Evolutionary conservation across 495 filamentous ascomycete species (phyloP).

Genomic region (Daldinia bambusicola): DNA sequence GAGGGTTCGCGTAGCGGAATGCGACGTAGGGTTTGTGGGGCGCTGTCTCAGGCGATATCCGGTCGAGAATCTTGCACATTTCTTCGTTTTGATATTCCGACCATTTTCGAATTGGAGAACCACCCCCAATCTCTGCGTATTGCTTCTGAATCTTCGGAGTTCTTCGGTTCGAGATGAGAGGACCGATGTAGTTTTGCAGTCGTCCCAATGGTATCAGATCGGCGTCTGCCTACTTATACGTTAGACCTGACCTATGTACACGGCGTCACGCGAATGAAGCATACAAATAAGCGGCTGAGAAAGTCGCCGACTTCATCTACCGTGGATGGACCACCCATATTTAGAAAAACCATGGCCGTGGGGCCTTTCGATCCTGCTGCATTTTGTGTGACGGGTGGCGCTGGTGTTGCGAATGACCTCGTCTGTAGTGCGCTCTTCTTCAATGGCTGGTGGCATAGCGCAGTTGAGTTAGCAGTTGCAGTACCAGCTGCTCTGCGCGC

Average conservation of each 20-base stretch:
- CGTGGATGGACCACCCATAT: slow-evolving; percentile 97
- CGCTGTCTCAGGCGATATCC: slow-evolving; percentile 88
- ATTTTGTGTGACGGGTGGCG: slow-evolving; percentile 80
- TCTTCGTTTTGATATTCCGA: slow-evolving; percentile 90
- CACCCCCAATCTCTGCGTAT: slow-evolving; percentile 94
- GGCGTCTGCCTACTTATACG: slow-evolving; percentile 74
- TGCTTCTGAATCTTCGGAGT: slow-evolving; percentile 97
- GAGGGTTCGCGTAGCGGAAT: slow-evolving; percentile 94
- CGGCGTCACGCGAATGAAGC: slow-evolving; percentile 36
- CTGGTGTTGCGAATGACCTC: slow-evolving; percentile 71
- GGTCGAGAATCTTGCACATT: slow-evolving; percentile 96
- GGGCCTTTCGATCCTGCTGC: slow-evolving; percentile 58
- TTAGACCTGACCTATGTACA: slow-evolving; percentile 14
- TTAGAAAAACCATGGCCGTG: slow-evolving; percentile 99
- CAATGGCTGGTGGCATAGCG: slow-evolving; percentile 37
- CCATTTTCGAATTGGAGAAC: slow-evolving; percentile 97
- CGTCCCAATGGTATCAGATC: slow-evolving; percentile 97
- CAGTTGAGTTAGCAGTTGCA: slow-evolving; percentile 42
- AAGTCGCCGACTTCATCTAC: slow-evolving; percentile 89
- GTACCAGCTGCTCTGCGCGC: slow-evolving; percentile 53
- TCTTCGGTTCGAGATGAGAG: slow-evolving; percentile 82
- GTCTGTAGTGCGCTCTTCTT: slow-evolving; percentile 49
- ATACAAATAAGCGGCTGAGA: slow-evolving; percentile 91
- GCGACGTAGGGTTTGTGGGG: slow-evolving; percentile 98
- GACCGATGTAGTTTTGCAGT: slow-evolving; percentile 89